Base-by-base conservation (phyloP, 352 stramenopile species). In the Pythium chondricola region DNA sequence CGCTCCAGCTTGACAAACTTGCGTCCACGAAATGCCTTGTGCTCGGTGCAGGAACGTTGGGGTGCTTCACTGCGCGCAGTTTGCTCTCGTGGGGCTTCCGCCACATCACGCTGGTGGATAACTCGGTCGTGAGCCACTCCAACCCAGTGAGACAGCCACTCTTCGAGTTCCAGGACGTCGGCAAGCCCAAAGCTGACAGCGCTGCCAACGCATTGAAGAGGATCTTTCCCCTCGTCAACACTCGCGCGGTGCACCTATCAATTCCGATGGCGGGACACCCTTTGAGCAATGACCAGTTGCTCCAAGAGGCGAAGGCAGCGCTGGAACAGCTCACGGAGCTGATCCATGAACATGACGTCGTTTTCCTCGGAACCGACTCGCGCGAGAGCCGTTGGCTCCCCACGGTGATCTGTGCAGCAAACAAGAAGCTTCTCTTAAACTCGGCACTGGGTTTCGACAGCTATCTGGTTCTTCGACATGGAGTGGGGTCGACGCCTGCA, bases 211-310 rank as follows among this genome's bases (percentile, higher is more conserved):
- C 94, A 3, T 67, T 99, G 22, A 71, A 86, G 49, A 54, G 76
- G 2, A 98, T 99, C 37, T 96, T 92, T 33, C 93, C 96, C 6
- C 79, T 97, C 26, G 85, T 99, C 6, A 69, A 95, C 8, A 74
- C 78, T 2, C 58, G 82, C 29, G 93, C 87, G 1, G 71, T 97
- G 25, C 58, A 95, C n/a, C 56, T 99, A 29, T 96, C 82, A 9
- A 99, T 99, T 61, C 97, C 97, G 16, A 99, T 99, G 97, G 97
- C 97, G 1, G 97, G 96, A 1, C 97, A 99, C 62, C 65, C 76
- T 8, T 51, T 95, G 3, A 90, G 70, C 37, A 93, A 67, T 27
- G 31, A 51, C 0, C 60, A 79, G 31, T 61, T 89, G 17, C 31
- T 81, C 10, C 63, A 84, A 17, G 81, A 90, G 22, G 71, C 92